phyloP scores from a whole-genome alignment of 768 basidiomycete species.

The Exidia glandulosa region DNA sequence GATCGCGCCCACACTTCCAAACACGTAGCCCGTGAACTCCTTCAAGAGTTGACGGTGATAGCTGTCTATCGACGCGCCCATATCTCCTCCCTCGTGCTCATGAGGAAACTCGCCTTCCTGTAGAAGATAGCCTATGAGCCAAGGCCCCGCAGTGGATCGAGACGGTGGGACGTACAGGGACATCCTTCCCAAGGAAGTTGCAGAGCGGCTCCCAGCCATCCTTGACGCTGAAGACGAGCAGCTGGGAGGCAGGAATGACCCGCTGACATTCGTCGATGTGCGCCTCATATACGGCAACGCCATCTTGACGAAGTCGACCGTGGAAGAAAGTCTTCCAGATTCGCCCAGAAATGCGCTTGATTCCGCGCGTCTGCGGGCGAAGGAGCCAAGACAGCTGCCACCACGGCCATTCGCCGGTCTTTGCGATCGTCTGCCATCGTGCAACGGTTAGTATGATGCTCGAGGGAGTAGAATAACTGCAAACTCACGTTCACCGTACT shows the following conservation, averaged over 20 bases:
- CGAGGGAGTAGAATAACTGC: neutral
- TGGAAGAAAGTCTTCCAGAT: neutral
- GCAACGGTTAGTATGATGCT: neutral
- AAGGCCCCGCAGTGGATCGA: neutral
- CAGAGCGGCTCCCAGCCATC: conserved; percentile 3
- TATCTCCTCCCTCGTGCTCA: neutral
- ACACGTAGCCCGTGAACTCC: neutral
- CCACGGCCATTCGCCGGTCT: neutral
- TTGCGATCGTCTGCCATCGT: neutral
- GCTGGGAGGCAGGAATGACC: neutral
- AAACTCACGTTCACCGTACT: neutral
- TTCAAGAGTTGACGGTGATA: neutral
- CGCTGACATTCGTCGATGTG: neutral
- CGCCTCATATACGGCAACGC: neutral
- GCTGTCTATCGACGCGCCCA: neutral
- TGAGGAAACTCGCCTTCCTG: neutral
- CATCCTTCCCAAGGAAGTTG: neutral
- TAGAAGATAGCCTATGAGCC: neutral
- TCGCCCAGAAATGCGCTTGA: neutral
- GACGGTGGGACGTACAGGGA: neutral
- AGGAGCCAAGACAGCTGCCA: neutral
- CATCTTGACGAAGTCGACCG: neutral
- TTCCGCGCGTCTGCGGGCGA: neutral
- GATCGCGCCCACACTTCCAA: neutral
- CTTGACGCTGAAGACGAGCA: conserved; percentile 2